Percentiles rank a stretch among this genome's conserved stretches.
phyloP scores from a whole-genome alignment of 129 eudicot genomes.

The Flaveria sonorensis region DNA sequence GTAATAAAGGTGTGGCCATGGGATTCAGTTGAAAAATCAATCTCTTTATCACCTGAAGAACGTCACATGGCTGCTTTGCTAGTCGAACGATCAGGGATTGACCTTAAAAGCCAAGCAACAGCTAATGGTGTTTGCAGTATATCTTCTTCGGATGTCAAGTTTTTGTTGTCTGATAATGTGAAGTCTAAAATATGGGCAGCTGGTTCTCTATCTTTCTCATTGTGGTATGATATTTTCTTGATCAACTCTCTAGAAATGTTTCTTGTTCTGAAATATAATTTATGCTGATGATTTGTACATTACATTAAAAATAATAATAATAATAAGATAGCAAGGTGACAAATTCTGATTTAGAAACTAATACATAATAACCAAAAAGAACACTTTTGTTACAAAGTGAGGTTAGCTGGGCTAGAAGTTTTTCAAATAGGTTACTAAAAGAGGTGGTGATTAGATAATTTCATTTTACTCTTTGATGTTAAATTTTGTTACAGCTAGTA shows the following conservation, averaged over 20 bases:
- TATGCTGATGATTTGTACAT: not conserved
- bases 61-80: slow-evolving; percentile 96
- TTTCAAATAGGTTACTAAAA: no score
- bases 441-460: not conserved
- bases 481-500: not conserved
- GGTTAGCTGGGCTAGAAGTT: no score
- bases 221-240: slow-evolving; percentile 53
- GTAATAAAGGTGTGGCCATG: slow-evolving; percentile 88
- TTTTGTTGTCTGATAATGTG: slow-evolving; percentile 60
- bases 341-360: not conserved
- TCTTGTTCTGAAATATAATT: not conserved
- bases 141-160: slow-evolving; percentile 83
- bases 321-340: not conserved
- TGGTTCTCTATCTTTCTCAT: slow-evolving; percentile 71
- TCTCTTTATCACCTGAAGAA: slow-evolving; percentile 87
- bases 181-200: slow-evolving; percentile 92
- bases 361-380: not conserved
- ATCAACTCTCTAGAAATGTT: not conserved
- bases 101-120: slow-evolving; percentile 87
- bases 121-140: slow-evolving; percentile 84
- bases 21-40: slow-evolving; percentile 91
- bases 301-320: no score
- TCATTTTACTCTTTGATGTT: not conserved
- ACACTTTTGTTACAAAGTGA: not conserved
- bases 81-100: slow-evolving; percentile 79